A percentile compares a stretch with the other conserved stretches of the same genome.
These are phyloP conservation scores for Ganoderma sinense DNA, from an alignment of 1,284 basidiomycete species.

Conservation along the genomic window DNA sequence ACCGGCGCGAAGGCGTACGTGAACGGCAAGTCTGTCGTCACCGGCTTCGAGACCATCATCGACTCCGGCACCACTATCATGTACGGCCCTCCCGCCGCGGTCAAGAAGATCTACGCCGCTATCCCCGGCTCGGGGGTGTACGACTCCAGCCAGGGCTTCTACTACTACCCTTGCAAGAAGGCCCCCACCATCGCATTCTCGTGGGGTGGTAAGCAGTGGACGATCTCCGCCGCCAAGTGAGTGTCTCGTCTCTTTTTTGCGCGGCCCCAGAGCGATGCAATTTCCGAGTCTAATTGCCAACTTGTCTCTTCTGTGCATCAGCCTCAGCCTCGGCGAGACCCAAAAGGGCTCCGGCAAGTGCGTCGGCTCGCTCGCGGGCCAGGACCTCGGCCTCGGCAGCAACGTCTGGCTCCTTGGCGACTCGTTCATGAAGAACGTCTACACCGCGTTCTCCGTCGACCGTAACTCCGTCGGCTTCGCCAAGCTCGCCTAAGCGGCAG, in stretches of 20 bases:
- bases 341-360: slow-evolving; percentile 32
- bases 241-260: slow-evolving; percentile 10
- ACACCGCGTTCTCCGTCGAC: slow-evolving; percentile 37
- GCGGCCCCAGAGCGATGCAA: too few relatives aligned
- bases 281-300: too few relatives aligned
- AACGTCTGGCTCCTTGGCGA: slow-evolving; percentile 42
- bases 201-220: slow-evolving; percentile 43
- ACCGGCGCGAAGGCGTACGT: slow-evolving; percentile 34
- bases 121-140: slow-evolving; percentile 49
- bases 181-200: slow-evolving; percentile 37
- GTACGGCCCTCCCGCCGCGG: slow-evolving; percentile 54
- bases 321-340: slow-evolving; percentile 40
- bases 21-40: slow-evolving; percentile 33
- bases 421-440: slow-evolving; percentile 39
- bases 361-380: slow-evolving; percentile 39
- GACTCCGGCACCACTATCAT: slow-evolving; percentile 60
- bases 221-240: slow-evolving; percentile 37
- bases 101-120: slow-evolving; percentile 51
- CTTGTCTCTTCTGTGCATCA: slow-evolving; percentile 5
- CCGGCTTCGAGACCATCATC: slow-evolving; percentile 46
- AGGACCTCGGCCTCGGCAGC: slow-evolving; percentile 36
- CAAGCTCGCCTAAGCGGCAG: slow-evolving; percentile 19
- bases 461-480: slow-evolving; percentile 38
- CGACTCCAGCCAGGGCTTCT: slow-evolving; percentile 38
- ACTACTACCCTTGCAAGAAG: slow-evolving; percentile 41